These are phyloP conservation scores for Raphanus sativus DNA, from an alignment of 345 rosid genomes.

Conservation along the genomic window DNA sequence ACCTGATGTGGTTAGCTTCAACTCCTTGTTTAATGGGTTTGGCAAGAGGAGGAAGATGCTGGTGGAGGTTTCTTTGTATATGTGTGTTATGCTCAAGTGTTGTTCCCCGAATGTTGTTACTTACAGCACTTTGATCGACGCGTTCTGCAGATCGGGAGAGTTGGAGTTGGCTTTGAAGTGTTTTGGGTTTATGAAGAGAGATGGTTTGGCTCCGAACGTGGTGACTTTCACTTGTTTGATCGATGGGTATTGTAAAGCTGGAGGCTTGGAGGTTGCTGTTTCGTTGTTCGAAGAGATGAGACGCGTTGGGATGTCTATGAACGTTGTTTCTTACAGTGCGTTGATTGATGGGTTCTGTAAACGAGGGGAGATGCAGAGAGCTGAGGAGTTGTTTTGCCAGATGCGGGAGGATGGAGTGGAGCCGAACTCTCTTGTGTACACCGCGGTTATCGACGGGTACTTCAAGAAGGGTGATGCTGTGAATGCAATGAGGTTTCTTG, in stretches of 20 bases:
- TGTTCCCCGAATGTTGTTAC: constrained; percentile 47
- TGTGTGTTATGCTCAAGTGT: constrained; percentile 49
- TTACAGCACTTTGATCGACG: constrained; percentile 45
- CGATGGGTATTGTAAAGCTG: constrained; percentile 45
- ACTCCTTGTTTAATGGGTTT: constrained; percentile 49
- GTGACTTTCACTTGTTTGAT: constrained; percentile 50
- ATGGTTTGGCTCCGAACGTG: constrained; percentile 42
- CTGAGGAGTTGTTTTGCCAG: constrained; percentile 30
- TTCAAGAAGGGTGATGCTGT: constrained; percentile 39
- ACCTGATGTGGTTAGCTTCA: constrained; percentile 49
- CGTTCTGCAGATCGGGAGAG: constrained; percentile 42
- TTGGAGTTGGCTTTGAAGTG: constrained; percentile 31
- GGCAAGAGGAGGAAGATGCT: constrained; percentile 39
- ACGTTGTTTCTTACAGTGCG: constrained; percentile 41
- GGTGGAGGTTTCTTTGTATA: constrained; percentile 40
- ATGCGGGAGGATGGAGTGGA: constrained; percentile 37
- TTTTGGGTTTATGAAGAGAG: constrained; percentile 42
- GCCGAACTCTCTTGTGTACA: constrained; percentile 41
- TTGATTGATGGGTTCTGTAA: constrained; percentile 49
- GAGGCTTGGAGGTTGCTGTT: constrained; percentile 40
- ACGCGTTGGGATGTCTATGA: constrained; percentile 25
- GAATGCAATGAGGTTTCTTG: constrained; percentile 41
- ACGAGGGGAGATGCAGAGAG: constrained; percentile 41
- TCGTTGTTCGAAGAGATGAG: constrained; percentile 43
- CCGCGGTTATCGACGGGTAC: constrained; percentile 41